Conservation (phyloP, 2,329 filamentous ascomycete genomes). For the Paraphaeosphaeria sporulosa region DNA sequence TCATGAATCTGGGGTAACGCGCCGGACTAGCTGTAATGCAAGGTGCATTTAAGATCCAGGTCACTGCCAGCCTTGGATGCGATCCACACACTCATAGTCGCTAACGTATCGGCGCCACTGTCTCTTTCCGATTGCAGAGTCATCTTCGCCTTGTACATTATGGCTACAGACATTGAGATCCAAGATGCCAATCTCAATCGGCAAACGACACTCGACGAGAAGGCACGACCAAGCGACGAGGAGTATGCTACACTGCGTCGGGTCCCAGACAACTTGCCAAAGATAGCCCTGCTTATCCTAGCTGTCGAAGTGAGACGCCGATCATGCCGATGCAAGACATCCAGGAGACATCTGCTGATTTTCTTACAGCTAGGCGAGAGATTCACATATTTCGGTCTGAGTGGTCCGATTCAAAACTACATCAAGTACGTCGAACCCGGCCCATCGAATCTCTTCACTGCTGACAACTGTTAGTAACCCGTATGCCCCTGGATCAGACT, state of each 20-base stretch:
- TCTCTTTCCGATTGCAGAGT: no score
- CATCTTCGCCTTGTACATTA: not conserved
- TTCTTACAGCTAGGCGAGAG: constrained; percentile 18
- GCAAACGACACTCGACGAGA: constrained; percentile 13
- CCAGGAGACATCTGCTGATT: not conserved
- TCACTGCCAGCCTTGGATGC: no score
- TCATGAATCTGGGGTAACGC: not conserved
- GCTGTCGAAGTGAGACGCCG: constrained; percentile 16
- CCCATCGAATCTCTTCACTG: no score
- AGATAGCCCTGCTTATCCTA: constrained; percentile 21
- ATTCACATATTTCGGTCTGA: constrained; percentile 24
- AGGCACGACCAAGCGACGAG: constrained; percentile 2
- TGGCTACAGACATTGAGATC: not conserved
- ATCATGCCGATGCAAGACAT: not conserved
- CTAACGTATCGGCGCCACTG: no score
- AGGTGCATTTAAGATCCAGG: not conserved
- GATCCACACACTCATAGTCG: no score
- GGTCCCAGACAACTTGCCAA: constrained; percentile 19
- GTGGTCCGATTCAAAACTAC: constrained; percentile 24
- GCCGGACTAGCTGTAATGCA: not conserved
- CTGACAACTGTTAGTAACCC: constrained; percentile 10
- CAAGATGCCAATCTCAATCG: not conserved
- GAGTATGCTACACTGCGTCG: constrained; percentile 18
- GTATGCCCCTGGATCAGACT: constrained; percentile 26
- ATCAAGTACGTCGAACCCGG: constrained; percentile 14